phyloP scores from a whole-genome alignment of 768 basidiomycete species.

The Lanmaoa rubissima region DNA sequence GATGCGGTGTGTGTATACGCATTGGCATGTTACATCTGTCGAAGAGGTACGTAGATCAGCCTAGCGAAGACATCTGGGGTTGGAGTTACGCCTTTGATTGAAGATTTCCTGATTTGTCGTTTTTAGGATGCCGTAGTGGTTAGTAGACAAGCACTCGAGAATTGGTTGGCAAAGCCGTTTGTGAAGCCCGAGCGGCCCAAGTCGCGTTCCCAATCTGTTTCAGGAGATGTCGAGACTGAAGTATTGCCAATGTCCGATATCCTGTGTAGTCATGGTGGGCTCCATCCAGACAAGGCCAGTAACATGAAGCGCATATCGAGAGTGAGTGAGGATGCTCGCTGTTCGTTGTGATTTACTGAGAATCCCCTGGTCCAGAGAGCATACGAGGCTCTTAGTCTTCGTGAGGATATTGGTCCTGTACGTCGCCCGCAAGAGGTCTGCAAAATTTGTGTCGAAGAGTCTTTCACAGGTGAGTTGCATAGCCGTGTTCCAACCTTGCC shows the following conservation, averaged over 20 bases:
- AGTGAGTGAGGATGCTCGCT: constrained; percentile 34
- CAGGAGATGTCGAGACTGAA: constrained; percentile 22
- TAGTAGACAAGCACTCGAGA: constrained; percentile 56
- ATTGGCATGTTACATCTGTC: constrained; percentile 53
- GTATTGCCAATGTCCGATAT: constrained; percentile 43
- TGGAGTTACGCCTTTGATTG: constrained; percentile 5
- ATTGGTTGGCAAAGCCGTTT: constrained; percentile 51
- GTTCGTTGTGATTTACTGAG: background rate
- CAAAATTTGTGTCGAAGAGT: constrained; percentile 49
- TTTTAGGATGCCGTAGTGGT: constrained; percentile 55
- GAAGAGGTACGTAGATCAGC: constrained; percentile 43
- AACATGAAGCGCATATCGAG: constrained; percentile 68
- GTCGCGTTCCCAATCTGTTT: constrained; percentile 16
- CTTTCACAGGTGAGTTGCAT: constrained; percentile 52
- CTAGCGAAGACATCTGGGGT: constrained; percentile 4
- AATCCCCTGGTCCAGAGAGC: constrained; percentile 16
- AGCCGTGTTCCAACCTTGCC: background rate
- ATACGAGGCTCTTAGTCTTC: constrained; percentile 25
- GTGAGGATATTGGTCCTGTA: constrained; percentile 49
- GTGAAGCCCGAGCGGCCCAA: constrained; percentile 21
- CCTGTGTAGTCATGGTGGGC: constrained; percentile 56
- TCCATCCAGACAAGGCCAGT: constrained; percentile 58
- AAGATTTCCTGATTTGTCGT: constrained; percentile 15
- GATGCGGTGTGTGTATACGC: constrained; percentile 58
- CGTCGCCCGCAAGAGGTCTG: constrained; percentile 57